Conservation (phyloP, 2,329 filamentous ascomycete species). For the Chrysoporthe puriensis region DNA sequence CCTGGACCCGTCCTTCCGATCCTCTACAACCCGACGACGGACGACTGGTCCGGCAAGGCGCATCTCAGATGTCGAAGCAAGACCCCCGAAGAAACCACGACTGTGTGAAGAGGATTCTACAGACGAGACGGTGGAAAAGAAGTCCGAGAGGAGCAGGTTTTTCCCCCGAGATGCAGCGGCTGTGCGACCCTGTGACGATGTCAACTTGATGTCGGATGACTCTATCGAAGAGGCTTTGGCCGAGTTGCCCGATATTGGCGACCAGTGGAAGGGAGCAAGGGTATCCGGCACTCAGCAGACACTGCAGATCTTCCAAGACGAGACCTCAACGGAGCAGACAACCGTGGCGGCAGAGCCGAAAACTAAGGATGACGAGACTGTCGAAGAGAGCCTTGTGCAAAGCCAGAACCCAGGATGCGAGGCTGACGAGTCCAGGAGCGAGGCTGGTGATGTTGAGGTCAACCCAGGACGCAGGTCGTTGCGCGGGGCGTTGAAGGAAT, state of each 20-base stretch:
- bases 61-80: conserved; percentile 29
- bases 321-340: conserved; percentile 17
- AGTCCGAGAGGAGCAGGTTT: conserved; percentile 57
- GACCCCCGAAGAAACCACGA: conserved; percentile 62
- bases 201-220: conserved; percentile 58
- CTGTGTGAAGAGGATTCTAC: conserved; percentile 50
- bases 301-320: conserved; percentile 51
- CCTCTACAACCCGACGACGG: conserved; percentile 32
- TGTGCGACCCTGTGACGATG: conserved; percentile 35
- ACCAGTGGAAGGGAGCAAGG: conserved; percentile 47
- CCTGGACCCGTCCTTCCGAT: conserved; percentile 19
- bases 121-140: conserved; percentile 37
- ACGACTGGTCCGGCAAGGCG: conserved; percentile 34
- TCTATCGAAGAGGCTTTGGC: conserved; percentile 59
- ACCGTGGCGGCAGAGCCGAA: background rate
- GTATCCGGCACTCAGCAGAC: conserved; percentile 43
- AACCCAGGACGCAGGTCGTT: conserved; percentile 32
- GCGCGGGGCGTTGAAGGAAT: conserved; percentile 33
- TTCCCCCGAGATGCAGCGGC: conserved; percentile 45
- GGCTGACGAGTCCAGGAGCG: background rate
- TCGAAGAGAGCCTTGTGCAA: conserved; percentile 29
- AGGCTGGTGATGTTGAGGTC: conserved; percentile 1
- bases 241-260: conserved; percentile 55
- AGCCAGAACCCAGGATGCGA: conserved; percentile 29
- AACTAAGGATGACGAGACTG: conserved; percentile 15